Base-by-base conservation (phyloP, 768 basidiomycete genomes). In the Leccinum uliginosum region DNA sequence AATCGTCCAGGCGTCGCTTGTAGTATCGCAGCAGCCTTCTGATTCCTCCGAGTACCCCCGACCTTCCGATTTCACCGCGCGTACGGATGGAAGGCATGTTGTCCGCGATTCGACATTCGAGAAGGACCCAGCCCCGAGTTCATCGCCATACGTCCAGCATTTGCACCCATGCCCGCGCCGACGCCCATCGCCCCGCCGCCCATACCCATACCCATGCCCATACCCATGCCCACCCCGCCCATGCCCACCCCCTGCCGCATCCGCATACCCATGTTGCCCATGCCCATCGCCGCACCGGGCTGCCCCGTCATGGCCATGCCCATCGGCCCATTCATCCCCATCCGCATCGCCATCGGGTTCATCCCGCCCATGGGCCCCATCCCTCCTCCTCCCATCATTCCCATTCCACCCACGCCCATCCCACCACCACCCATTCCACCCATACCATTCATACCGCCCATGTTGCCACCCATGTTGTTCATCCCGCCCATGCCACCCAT, bases 41-140 rank as follows among this genome's bases (percentile, higher is more conserved):
- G 34, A 34, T 3, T 7, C 35, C 17, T 38, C 38, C n/a, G 4
- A 19, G 38, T 19, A 35, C 35, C 9, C 35, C 38, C n/a, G 38
- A 40, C 38, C 38, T n/a, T 40, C n/a, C n/a, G n/a, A 19, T 19
- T 54, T 70, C 73, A 84, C 63, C 84, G 77, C 53, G 83, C 76
- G 66, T 86, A 86, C n/a, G 84, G 84, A 70, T 86, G 84, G 70
- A 83, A 86, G 56, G 75, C 76, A 60, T 83, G 81, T 59, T 83
- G 82, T 56, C 83, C 84, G 21, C 82, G 76, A 26, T 62, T 77
- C 53, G 73, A 76, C 68, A 76, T 74, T 7, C 80, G 75, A 53
- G 77, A 73, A 14, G 79, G 82, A n/a, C 76, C 83, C 56, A 74
- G 67, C 24, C 75, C 81, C 50, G 69, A 48, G 63, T 71, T 74